phyloP scores from a whole-genome alignment of 306 rosid genomes.

The Pyrus betulifolia region DNA sequence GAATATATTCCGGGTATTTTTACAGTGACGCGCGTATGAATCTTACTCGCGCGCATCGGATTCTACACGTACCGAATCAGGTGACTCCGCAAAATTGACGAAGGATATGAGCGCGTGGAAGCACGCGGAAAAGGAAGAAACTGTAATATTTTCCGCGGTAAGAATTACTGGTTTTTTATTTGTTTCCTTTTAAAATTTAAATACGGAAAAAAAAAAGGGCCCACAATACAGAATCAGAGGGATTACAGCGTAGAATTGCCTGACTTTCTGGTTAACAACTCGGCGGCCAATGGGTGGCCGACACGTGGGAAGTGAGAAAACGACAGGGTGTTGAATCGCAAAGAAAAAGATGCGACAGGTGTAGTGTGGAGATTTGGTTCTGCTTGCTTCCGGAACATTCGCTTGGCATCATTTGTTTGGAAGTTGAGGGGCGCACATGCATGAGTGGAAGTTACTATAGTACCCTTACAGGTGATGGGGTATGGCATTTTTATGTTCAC shows the following conservation, averaged over 20 bases:
- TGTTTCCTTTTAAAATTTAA: too few relatives aligned
- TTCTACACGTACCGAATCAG: neutral
- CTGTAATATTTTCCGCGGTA: neutral
- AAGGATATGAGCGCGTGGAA: neutral
- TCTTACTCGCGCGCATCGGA: neutral
- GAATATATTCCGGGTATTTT: neutral
- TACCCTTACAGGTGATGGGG: neutral
- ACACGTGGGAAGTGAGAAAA: neutral
- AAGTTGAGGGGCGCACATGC: neutral
- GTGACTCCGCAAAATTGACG: neutral
- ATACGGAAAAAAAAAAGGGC: neutral
- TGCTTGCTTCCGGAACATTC: slow-evolving; percentile 22
- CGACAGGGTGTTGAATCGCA: neutral
- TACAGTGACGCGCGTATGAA: neutral
- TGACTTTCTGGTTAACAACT: neutral
- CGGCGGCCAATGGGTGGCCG: neutral
- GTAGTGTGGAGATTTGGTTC: slow-evolving; percentile 10
- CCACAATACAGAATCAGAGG: neutral
- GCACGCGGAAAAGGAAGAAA: neutral
- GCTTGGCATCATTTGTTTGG: neutral
- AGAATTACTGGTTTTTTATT: neutral
- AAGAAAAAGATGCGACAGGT: slow-evolving; percentile 1
- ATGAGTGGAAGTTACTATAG: neutral
- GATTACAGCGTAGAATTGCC: neutral
- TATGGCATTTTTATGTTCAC: neutral